Evolutionary conservation across 139 green algal species (phyloP).

Genomic region (Volvox reticuliferus): DNA sequence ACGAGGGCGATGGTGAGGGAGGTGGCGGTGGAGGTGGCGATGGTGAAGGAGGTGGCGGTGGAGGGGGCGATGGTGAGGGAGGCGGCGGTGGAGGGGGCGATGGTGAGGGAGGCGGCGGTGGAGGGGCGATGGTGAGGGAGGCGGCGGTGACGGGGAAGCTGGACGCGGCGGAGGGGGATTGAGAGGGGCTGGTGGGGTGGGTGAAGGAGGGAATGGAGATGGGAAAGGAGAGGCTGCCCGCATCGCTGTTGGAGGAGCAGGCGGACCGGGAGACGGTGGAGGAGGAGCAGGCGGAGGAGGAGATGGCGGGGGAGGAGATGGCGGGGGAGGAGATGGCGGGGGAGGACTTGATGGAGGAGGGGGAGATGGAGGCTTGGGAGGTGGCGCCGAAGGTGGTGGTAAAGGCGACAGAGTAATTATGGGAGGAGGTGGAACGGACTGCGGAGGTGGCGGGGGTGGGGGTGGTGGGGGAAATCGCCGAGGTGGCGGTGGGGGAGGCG

Average conservation of each 20-base stretch:
- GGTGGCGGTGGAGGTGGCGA: not conserved
- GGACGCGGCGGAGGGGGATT: not conserved
- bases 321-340: not conserved
- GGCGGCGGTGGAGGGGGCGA: not conserved
- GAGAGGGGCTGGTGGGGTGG: not conserved
- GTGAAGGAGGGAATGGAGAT: not conserved
- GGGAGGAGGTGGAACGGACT: not conserved
- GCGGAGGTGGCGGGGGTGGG: not conserved
- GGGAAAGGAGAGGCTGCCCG: not conserved
- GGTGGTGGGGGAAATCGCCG: not conserved
- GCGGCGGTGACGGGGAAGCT: not conserved
- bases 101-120: not conserved
- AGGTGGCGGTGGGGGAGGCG: not conserved
- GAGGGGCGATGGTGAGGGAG: not conserved
- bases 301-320: not conserved
- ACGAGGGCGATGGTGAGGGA: not conserved
- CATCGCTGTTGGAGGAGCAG: not conserved
- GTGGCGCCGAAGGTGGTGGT: not conserved
- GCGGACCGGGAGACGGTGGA: not conserved
- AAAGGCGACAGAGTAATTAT: not conserved
- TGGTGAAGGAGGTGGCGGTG: not conserved
- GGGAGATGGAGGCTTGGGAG: not conserved
- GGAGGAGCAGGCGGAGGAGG: not conserved
- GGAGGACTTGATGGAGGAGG: not conserved
- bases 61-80: not conserved